phyloP scores from a whole-genome alignment of 2,329 filamentous ascomycete species.

The Botryotinia convoluta region DNA sequence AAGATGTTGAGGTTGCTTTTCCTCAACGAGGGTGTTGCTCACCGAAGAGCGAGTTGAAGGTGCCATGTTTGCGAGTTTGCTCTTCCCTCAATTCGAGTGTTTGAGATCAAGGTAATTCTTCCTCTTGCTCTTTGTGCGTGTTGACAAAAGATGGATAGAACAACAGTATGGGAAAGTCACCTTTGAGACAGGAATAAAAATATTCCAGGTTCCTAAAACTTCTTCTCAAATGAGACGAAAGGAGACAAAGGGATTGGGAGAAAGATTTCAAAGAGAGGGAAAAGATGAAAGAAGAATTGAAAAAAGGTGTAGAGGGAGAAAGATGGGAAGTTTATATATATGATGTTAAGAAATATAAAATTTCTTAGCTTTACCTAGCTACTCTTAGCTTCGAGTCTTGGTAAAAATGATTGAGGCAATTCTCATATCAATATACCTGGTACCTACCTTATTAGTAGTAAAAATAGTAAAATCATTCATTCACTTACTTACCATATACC shows the following conservation, averaged over 20 bases:
- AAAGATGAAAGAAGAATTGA: background rate
- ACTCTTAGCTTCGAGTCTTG: background rate
- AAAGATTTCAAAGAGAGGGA: background rate
- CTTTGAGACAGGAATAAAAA: background rate
- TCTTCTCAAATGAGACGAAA: background rate
- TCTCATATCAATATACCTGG: background rate
- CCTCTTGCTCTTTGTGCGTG: background rate
- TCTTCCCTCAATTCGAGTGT: background rate
- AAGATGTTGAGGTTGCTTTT: slow-evolving; percentile 39
- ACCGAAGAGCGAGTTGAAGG: slow-evolving; percentile 11
- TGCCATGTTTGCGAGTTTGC: background rate
- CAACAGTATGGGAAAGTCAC: background rate
- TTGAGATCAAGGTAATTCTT: background rate
- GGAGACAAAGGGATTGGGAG: background rate
- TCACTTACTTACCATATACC: background rate
- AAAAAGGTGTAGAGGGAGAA: background rate
- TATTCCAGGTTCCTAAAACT: background rate
- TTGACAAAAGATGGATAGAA: background rate
- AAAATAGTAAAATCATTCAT: background rate
- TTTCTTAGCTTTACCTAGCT: background rate
- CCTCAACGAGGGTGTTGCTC: slow-evolving; percentile 1
- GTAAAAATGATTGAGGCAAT: background rate
- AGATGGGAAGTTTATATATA: slow-evolving; percentile 2
- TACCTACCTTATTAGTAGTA: too few relatives aligned
- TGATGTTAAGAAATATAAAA: background rate